Conservation (phyloP, 371 early-diverging fungal species). For the Mortierella sp. region DNA sequence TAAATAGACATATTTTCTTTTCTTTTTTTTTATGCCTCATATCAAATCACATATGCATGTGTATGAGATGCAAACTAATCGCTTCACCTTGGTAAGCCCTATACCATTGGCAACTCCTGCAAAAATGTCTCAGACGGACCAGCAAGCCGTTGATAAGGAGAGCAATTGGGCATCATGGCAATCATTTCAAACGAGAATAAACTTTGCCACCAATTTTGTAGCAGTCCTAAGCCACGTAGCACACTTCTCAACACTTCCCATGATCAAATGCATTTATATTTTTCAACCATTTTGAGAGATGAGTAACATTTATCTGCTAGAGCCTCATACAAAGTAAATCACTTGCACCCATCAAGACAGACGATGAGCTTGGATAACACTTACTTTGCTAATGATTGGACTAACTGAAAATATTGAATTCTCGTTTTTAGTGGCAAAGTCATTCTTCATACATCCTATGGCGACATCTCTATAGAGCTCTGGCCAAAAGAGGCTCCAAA, state of each 20-base stretch:
- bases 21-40: not conserved
- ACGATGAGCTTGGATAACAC: too few relatives aligned
- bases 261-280: not conserved
- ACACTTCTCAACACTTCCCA: too few relatives aligned
- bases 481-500: conserved; percentile 95
- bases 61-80: not conserved
- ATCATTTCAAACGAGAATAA: too few relatives aligned
- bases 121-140: too few relatives aligned
- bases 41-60: not conserved
- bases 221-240: too few relatives aligned
- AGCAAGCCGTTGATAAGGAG: too few relatives aligned
- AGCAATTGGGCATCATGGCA: too few relatives aligned
- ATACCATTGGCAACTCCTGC: too few relatives aligned
- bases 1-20: conserved; percentile 22
- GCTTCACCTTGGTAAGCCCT: too few relatives aligned
- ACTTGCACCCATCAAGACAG: not conserved
- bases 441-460: conserved; percentile 86
- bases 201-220: too few relatives aligned
- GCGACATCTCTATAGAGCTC: conserved; percentile 93
- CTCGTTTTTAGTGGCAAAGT: conserved; percentile 81
- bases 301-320: conserved; percentile 81
- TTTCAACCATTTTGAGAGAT: conserved; percentile 48
- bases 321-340: conserved; percentile 77
- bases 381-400: not conserved
- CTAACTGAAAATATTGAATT: not conserved